Conservation (phyloP, 805 yeast genomes). For the Ogataea wickerhamii region DNA sequence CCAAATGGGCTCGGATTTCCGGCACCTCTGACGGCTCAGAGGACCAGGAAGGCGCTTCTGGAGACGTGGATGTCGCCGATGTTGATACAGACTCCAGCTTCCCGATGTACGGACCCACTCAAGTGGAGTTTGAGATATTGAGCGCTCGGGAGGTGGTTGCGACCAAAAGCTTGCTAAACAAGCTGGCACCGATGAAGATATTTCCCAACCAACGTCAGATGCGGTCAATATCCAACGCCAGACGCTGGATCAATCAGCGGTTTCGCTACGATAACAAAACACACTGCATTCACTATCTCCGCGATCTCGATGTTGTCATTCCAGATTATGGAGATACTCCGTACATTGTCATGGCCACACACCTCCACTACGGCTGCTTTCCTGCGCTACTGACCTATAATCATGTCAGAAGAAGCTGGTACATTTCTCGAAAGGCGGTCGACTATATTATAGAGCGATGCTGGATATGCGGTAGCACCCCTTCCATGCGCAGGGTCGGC, state of each 20-base stretch:
- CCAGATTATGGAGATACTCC: slow-evolving; percentile 30
- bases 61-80: slow-evolving; percentile 2
- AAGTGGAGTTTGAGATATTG: slow-evolving; percentile 29
- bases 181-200: slow-evolving; percentile 22
- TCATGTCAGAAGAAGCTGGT: slow-evolving; percentile 28
- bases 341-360: slow-evolving; percentile 30
- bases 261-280: slow-evolving; percentile 21
- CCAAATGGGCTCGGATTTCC: slow-evolving; percentile 22
- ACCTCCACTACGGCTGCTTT: slow-evolving; percentile 24
- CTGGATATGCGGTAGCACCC: slow-evolving; percentile 13
- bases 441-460: slow-evolving; percentile 25
- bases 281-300: slow-evolving; percentile 24
- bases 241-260: slow-evolving; percentile 33
- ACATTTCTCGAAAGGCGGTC: slow-evolving; percentile 28
- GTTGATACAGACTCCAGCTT: slow-evolving; percentile 21
- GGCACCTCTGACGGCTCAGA: slow-evolving; percentile 2
- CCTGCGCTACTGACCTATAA: slow-evolving; percentile 23
- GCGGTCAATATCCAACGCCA: slow-evolving; percentile 30
- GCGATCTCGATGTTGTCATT: slow-evolving; percentile 27
- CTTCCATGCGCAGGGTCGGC: neutral
- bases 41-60: neutral
- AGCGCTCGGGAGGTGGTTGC: slow-evolving; percentile 27
- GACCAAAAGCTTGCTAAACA: slow-evolving; percentile 24
- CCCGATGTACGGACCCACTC: slow-evolving; percentile 33
- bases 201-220: slow-evolving; percentile 28